Evolutionary conservation across 345 rosid genomes (phyloP).

Genomic region (Lenwebbia sp.): DNA sequence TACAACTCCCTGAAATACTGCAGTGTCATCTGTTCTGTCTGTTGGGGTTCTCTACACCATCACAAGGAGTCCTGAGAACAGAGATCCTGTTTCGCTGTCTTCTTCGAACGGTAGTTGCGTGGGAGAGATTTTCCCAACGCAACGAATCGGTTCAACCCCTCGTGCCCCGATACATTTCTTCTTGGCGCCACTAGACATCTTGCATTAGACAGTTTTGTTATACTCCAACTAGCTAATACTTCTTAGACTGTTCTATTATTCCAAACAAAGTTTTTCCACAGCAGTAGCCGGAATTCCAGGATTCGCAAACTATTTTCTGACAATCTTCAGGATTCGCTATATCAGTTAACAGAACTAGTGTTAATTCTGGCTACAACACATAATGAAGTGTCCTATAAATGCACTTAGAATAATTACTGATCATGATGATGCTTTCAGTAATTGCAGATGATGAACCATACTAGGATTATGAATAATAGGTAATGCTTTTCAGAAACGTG

Average conservation of each 20-base stretch:
- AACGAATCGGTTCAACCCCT: not conserved
- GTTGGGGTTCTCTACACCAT: not conserved
- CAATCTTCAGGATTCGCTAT: not conserved
- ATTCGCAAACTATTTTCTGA: not conserved
- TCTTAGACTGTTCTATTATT: not conserved
- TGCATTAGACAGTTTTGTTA: not conserved
- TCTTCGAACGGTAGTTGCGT: not conserved
- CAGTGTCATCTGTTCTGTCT: rapidly evolving
- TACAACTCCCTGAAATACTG: not conserved
- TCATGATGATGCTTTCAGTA: not conserved
- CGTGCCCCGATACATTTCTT: rapidly evolving
- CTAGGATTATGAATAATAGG: not conserved
- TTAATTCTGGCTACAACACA: not conserved
- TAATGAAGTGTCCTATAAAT: not conserved
- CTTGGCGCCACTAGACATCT: rapidly evolving
- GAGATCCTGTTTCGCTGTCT: not conserved
- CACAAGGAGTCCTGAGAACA: not conserved
- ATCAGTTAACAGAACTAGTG: not conserved
- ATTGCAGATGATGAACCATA: not conserved
- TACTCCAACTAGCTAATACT: not conserved
- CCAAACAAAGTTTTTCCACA: rapidly evolving
- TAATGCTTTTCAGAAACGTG: not conserved
- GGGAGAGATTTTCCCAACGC: not conserved
- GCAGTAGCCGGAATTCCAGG: not conserved
- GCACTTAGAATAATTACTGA: not conserved